phyloP scores from a whole-genome alignment of 129 eudicot species.

The Flaveria ramosissima region DNA sequence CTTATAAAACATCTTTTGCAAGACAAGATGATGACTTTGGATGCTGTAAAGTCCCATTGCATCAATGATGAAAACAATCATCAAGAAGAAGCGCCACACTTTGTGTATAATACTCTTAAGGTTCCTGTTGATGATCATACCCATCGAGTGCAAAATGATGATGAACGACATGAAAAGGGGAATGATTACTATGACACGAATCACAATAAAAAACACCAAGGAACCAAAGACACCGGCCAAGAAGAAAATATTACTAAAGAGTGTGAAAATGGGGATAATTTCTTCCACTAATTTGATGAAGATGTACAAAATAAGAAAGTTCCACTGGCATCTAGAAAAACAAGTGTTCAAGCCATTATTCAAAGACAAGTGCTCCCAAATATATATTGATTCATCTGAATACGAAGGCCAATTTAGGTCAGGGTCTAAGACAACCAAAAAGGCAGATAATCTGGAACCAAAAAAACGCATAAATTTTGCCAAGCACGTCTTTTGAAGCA shows the following conservation, averaged over 20 bases:
- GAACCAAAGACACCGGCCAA: background rate
- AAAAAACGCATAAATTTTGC: background rate
- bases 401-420: background rate
- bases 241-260: background rate
- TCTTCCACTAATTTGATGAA: background rate
- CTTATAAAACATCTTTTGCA: too few species aligned
- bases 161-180: background rate
- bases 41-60: background rate
- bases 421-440: background rate
- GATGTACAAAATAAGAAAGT: constrained; percentile 1
- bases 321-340: background rate
- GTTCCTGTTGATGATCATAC: constrained; percentile 9
- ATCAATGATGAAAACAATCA: background rate
- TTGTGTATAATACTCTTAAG: background rate
- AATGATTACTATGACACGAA: background rate
- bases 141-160: background rate
- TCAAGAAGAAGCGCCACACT: background rate
- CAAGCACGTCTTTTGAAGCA: background rate
- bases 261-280: background rate
- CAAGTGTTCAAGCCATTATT: background rate
- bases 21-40: background rate
- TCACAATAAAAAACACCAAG: constrained; percentile 1
- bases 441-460: background rate
- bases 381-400: background rate
- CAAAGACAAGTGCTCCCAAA: background rate